Base-by-base conservation (phyloP, 192 early-diverging fungal species). In the Mortierella alpina region DNA sequence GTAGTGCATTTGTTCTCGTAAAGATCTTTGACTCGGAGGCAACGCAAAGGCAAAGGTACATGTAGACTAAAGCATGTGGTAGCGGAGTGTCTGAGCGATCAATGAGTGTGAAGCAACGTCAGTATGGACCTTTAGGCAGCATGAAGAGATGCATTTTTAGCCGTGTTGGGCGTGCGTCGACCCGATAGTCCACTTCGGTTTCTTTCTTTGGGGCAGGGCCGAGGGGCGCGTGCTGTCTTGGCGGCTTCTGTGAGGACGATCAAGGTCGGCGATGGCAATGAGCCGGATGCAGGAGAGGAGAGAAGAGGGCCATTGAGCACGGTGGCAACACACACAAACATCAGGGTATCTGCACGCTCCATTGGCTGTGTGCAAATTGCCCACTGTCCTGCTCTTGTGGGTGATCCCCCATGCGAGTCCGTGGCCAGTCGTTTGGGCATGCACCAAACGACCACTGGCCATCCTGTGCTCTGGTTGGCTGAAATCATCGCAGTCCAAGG, bases 391-490 rank as follows among this genome's bases (percentile, higher is more conserved):
- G 14, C 49, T 31, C 44, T 50, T 49, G 14, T 22, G 39, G 45
- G 31, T 49, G 63, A 73, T 66, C 52, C 4, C n/a, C 57, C 13
- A 40, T 53, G 73, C 57, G 73, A 49, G 51, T 62, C 59, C 59
- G 45, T 63, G 65, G 23, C 73, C 73, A 75, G 73, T 75, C 73
- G 66, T 75, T 75, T 75, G 64, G 23, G 73, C 73, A 75, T 75
- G 73, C 73, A 42, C 51, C 59, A n/a, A 31, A 5, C 7, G 23
- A 45, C 40, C 9, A 51, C 50, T 59, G 49, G n/a, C 59, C 22
- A 11, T 22, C 41, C 50, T 6, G 22, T n/a, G 59, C 51, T 66
- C 23, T 74, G 72, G 72, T 74, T 74, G 72, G 72, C 64, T 66
- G 47, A 9, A n/a, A 18, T 17, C 45, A 63, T 31, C 7, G 13